Conservation (phyloP, 352 stramenopile genomes). For the Ophiocytium majus region DNA sequence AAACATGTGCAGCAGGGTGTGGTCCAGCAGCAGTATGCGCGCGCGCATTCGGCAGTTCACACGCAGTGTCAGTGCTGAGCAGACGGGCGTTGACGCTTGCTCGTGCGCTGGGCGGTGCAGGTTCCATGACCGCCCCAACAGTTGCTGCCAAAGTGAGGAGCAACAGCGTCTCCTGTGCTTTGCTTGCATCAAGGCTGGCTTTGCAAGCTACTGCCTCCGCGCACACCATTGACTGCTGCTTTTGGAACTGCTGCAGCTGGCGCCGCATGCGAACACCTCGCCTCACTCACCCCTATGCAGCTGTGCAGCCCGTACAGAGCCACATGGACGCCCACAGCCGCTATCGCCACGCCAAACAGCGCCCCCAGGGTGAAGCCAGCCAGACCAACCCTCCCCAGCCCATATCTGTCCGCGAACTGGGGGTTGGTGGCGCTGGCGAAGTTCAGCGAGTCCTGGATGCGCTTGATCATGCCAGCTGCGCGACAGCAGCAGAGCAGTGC, state of each 20-base stretch:
- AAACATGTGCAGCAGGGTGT: neutral
- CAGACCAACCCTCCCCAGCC: constrained; percentile 48
- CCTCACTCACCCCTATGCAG: constrained; percentile 30
- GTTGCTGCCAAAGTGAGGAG: neutral
- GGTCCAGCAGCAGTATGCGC: neutral
- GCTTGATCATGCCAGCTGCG: neutral
- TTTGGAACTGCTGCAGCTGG: no score
- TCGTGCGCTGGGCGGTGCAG: neutral
- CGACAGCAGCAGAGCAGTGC: neutral
- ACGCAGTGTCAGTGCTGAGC: no score
- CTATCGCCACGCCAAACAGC: constrained; percentile 47
- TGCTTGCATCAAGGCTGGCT: neutral
- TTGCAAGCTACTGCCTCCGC: neutral
- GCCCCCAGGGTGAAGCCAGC: constrained; percentile 50
- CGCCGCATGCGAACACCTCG: no score
- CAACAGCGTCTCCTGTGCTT: neutral
- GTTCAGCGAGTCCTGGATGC: constrained; percentile 37
- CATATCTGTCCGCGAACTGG: constrained; percentile 40
- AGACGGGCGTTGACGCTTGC: no score
- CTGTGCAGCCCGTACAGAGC: constrained; percentile 40
- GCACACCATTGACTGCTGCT: no score
- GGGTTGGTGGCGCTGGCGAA: constrained; percentile 48
- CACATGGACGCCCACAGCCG: constrained; percentile 31
- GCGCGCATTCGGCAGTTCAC: no score
- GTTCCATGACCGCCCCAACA: neutral